These are phyloP conservation scores for Blastomyces percursus DNA, from an alignment of 2,329 filamentous ascomycete species.

Conservation along the genomic window DNA sequence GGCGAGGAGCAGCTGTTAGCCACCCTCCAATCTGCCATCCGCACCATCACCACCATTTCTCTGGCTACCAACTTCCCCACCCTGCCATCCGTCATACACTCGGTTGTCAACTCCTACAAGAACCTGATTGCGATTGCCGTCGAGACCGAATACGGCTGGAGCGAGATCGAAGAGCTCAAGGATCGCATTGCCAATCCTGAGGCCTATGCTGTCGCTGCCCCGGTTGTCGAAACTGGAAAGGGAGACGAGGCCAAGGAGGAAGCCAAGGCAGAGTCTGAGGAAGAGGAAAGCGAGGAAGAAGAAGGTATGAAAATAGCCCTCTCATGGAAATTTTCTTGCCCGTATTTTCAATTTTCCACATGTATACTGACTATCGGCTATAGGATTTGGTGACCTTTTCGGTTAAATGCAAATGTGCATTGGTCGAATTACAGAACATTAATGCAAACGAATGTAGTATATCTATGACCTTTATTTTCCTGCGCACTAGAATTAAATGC, in stretches of 20 bases:
- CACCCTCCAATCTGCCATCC: constrained; percentile 68
- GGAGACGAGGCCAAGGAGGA: constrained; percentile 42
- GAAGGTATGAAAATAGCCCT: constrained; percentile 31
- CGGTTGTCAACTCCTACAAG: constrained; percentile 96
- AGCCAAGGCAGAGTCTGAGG: constrained; percentile 51
- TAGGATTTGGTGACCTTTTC: constrained; percentile 73
- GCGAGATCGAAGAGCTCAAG: constrained; percentile 95
- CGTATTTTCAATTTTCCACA: constrained; percentile 13
- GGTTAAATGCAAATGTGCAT: constrained; percentile 37
- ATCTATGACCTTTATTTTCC: constrained; percentile 21
- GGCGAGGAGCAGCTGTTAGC: constrained; percentile 87
- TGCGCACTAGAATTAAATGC: constrained; percentile 16
- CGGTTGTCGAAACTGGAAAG: constrained; percentile 48
- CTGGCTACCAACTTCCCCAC: constrained; percentile 93
- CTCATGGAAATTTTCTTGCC: background rate
- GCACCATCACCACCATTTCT: constrained; percentile 80
- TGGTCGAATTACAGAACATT: constrained; percentile 19
- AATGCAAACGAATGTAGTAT: constrained; percentile 28
- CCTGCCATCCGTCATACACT: constrained; percentile 91
- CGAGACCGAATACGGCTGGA: constrained; percentile 85
- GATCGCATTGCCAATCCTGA: constrained; percentile 99
- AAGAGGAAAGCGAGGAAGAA: constrained; percentile 54
- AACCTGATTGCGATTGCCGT: constrained; percentile 70
- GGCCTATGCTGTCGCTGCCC: constrained; percentile 76
- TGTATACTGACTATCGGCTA: constrained; percentile 28